Evolutionary conservation across 2,329 filamentous ascomycete species (phyloP), one percentile per base, ranked within the genome.

Genomic region (Venturia aucupariae): DNA sequence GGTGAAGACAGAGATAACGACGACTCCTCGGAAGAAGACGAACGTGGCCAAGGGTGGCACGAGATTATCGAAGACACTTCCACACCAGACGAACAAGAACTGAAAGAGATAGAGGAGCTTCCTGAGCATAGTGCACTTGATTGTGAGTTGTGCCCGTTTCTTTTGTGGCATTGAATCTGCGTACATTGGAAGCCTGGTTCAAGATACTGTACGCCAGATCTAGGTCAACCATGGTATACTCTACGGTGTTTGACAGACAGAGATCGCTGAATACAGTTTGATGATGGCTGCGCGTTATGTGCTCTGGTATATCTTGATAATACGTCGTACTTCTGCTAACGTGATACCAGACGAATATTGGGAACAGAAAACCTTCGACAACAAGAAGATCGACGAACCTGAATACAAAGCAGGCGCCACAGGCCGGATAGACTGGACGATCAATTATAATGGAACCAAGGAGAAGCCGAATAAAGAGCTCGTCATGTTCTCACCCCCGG

Each of bases 361-460:
- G 82, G 82, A 86, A 70, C 79, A 79, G 66, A 77, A 79, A 67
- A 81, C 84, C 10, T 86, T 82, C 68, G 75, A 78, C 32, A 76
- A 81, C 3, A 57, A 57, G 30, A 57, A 57, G 51, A 73, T 85
- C 10, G 79, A 86, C 7, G 84, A 87, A 67, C 82, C 83, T 0
- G 83, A 86, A 66, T 80, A 84, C 67, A 74, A 74, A 13, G 79
- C 82, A 7, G 72, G 74, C n/a, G 79, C 80, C 66, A 82, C 78
- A 66, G 82, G 82, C 48, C 79, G 81, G 39, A 79, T 87, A 32
- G 79, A 84, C 22, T 87, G 85, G 85, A 75, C 77, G 59, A 76
- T 87, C 54, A 79, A 82, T 39, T 82, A 85, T 69, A 83, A 86
- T 66, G 85, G 85, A 60, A 86, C 84, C 15, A 81, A 78, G 61